Conservation (phyloP, 805 yeast species). For the Teunomyces funiuensis region DNA sequence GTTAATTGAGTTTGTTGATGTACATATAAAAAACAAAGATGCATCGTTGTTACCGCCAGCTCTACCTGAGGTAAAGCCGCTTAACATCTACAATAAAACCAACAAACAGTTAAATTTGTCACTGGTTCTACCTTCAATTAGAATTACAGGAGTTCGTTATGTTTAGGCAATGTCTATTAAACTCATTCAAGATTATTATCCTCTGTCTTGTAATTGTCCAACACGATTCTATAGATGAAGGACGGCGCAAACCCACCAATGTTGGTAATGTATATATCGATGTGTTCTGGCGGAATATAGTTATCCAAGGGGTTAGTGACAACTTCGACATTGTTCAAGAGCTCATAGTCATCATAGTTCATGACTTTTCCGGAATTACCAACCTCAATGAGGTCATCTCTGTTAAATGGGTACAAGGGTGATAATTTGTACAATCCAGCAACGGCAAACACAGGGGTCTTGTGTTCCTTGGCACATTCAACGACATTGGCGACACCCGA, state of each 20-base stretch:
- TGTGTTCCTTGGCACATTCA: slow-evolving; percentile 92
- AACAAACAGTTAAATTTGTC: neutral
- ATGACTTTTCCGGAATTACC: slow-evolving; percentile 91
- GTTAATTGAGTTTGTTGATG: neutral
- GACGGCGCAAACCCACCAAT: slow-evolving; percentile 96
- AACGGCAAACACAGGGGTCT: slow-evolving; percentile 94
- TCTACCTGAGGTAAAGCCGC: neutral
- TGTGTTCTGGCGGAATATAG: slow-evolving; percentile 89
- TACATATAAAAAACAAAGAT: neutral
- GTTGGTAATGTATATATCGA: slow-evolving; percentile 92
- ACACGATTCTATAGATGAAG: slow-evolving; percentile 89
- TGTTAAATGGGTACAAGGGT: slow-evolving; percentile 88
- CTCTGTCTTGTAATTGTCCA: slow-evolving; percentile 87
- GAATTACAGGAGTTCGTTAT: neutral
- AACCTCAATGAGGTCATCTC: slow-evolving; percentile 80
- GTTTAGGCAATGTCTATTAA: neutral
- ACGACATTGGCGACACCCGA: slow-evolving; percentile 92
- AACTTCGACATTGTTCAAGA: slow-evolving; percentile 74
- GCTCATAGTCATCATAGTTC: slow-evolving; percentile 65
- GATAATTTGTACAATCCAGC: slow-evolving; percentile 92
- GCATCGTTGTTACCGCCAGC: neutral
- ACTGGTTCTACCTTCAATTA: neutral
- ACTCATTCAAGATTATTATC: slow-evolving; percentile 62
- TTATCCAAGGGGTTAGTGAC: slow-evolving; percentile 83
- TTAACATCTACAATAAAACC: too few species aligned